These are phyloP conservation scores for Thermoascus crustaceus DNA, from an alignment of 2,329 filamentous ascomycete genomes.

Conservation along the genomic window DNA sequence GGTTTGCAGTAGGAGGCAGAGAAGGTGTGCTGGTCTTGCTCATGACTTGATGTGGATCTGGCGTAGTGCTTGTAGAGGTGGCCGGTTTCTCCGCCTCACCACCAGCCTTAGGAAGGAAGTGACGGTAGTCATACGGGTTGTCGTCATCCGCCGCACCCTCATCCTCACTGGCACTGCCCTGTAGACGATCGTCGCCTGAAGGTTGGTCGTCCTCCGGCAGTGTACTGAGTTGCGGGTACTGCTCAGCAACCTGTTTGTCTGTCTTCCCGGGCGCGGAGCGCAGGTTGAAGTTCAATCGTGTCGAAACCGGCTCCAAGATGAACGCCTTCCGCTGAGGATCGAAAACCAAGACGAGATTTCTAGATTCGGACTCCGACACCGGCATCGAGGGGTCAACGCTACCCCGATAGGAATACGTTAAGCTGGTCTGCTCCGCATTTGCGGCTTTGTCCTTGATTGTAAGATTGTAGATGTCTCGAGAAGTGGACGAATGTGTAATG, in stretches of 20 bases:
- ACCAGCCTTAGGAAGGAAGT: constrained; percentile 39
- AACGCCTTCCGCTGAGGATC: constrained; percentile 67
- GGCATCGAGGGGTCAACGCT: constrained; percentile 29
- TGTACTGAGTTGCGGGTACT: constrained; percentile 57
- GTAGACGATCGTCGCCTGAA: constrained; percentile 25
- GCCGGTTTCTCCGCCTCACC: constrained; percentile 25
- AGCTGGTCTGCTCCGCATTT: constrained; percentile 28
- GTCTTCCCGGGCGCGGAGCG: constrained; percentile 58
- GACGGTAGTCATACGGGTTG: constrained; percentile 43
- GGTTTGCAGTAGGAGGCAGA: constrained; percentile 21
- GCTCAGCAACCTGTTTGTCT: constrained; percentile 56
- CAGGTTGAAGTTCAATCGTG: constrained; percentile 83
- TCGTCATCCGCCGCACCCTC: constrained; percentile 34
- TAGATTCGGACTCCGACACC: constrained; percentile 21
- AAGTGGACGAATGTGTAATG: constrained; percentile 27
- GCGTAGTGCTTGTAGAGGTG: constrained; percentile 25
- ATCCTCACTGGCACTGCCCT: constrained; percentile 27
- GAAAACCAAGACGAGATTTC: constrained; percentile 56
- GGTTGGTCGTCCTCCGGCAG: constrained; percentile 28
- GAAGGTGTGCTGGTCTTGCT: constrained; percentile 28
- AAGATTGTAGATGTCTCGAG: constrained; percentile 32
- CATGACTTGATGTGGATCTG: constrained; percentile 25
- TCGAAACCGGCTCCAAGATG: constrained; percentile 71
- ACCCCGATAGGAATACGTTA: constrained; percentile 34
- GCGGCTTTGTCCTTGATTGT: constrained; percentile 35